phyloP scores from a whole-genome alignment of 768 basidiomycete genomes.

The Suillus lakei region DNA sequence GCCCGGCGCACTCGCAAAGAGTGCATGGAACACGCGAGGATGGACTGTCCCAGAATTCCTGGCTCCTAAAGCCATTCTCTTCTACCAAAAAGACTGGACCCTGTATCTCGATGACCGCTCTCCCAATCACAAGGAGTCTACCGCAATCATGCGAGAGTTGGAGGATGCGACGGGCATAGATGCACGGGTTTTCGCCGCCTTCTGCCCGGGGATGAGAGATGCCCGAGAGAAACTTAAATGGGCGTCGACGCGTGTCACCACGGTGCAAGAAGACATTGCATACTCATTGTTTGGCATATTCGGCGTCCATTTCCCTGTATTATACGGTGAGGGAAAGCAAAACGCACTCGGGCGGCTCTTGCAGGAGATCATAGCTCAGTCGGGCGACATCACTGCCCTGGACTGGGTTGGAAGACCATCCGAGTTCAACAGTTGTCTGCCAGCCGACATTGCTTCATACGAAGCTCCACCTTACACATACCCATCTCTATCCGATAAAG shows the following conservation, averaged over 20 bases:
- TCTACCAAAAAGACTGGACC: background rate
- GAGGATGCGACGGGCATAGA: background rate
- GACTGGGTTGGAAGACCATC: constrained; percentile 3
- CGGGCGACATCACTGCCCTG: background rate
- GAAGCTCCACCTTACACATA: background rate
- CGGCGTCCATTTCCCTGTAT: background rate
- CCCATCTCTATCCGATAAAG: background rate
- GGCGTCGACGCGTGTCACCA: background rate
- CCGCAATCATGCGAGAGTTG: background rate
- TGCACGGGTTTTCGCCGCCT: background rate
- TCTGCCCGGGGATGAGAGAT: background rate
- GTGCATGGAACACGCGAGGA: background rate
- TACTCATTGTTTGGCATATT: constrained; percentile 5
- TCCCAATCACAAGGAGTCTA: background rate
- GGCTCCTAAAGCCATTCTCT: background rate
- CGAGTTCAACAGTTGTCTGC: background rate
- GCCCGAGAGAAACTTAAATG: background rate
- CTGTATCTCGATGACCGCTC: background rate
- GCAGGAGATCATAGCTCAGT: background rate
- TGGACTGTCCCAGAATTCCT: constrained; percentile 1
- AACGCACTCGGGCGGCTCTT: constrained; percentile 1
- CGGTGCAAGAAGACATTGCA: background rate
- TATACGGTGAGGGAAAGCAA: background rate
- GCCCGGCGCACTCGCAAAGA: background rate
- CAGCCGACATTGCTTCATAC: background rate